phyloP scores from a whole-genome alignment of 2,329 filamentous ascomycete genomes.

The Tolypocladium endophyticum region DNA sequence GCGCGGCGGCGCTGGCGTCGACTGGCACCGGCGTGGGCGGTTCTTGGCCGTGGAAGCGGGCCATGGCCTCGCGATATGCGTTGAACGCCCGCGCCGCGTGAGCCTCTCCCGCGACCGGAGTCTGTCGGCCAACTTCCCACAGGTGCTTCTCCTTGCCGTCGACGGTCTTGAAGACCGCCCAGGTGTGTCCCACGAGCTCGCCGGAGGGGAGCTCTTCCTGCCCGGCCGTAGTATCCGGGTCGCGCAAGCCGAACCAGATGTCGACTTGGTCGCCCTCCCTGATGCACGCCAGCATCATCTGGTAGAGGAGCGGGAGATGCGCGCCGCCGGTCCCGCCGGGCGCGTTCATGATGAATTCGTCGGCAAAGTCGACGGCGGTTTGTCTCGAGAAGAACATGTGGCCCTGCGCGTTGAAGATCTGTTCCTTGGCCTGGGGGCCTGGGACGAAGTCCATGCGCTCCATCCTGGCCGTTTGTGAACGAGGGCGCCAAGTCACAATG shows the following conservation, averaged over 20 bases:
- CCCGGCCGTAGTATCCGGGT: slow-evolving; percentile 2
- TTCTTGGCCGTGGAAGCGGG: background rate
- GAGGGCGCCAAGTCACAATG: background rate
- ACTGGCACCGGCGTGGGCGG: slow-evolving; percentile 1
- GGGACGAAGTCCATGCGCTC: slow-evolving; percentile 8
- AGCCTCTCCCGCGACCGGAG: slow-evolving; percentile 4
- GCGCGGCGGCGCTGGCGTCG: background rate
- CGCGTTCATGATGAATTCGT: slow-evolving; percentile 6
- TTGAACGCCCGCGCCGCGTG: slow-evolving; percentile 7
- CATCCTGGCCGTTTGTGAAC: background rate
- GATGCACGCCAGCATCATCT: slow-evolving; percentile 5
- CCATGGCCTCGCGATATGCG: slow-evolving; percentile 7
- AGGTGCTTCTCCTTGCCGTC: slow-evolving; percentile 5
- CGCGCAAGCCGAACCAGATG: slow-evolving; percentile 7
- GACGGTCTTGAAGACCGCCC: slow-evolving; percentile 5
- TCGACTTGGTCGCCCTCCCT: slow-evolving; percentile 7
- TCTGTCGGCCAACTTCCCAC: slow-evolving; percentile 8
- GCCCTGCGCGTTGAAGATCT: slow-evolving; percentile 8
- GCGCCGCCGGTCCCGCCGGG: background rate
- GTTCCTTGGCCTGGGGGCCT: slow-evolving; percentile 7
- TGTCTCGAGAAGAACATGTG: slow-evolving; percentile 6
- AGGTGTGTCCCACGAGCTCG: slow-evolving; percentile 7
- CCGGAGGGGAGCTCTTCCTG: slow-evolving; percentile 1
- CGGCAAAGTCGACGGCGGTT: slow-evolving; percentile 5
- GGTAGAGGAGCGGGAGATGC: slow-evolving; percentile 2